Conservation (phyloP, 2,329 filamentous ascomycete species). For the Epichloe typhina region DNA sequence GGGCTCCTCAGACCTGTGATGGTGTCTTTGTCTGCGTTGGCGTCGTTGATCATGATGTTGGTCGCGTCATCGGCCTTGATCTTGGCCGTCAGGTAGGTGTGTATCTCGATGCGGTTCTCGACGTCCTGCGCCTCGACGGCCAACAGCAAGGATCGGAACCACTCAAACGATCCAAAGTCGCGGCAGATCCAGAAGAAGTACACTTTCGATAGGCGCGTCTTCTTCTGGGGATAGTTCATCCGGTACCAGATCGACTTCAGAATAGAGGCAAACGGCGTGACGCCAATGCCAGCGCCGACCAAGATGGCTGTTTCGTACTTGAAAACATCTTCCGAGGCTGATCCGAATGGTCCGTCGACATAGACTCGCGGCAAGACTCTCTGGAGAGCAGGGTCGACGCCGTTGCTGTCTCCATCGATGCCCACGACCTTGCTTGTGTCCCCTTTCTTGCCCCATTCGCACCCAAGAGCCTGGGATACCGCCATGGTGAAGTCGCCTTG, state of each 20-base stretch:
- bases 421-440: constrained; percentile 55
- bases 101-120: constrained; percentile 75
- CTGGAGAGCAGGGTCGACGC: constrained; percentile 55
- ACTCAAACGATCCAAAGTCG: constrained; percentile 80
- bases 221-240: constrained; percentile 75
- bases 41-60: constrained; percentile 89
- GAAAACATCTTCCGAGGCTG: constrained; percentile 78
- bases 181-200: constrained; percentile 92
- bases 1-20: constrained; percentile 72
- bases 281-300: constrained; percentile 72
- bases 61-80: constrained; percentile 77
- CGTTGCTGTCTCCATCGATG: constrained; percentile 44
- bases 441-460: constrained; percentile 49
- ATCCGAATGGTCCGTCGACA: constrained; percentile 75
- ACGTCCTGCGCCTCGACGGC: constrained; percentile 80
- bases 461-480: constrained; percentile 59
- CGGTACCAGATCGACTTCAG: constrained; percentile 89
- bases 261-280: constrained; percentile 78
- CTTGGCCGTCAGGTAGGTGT: constrained; percentile 77
- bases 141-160: constrained; percentile 72
- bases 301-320: constrained; percentile 72
- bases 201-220: constrained; percentile 68
- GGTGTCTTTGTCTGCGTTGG: constrained; percentile 69
- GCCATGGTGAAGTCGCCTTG: constrained; percentile 70
- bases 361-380: constrained; percentile 68